Evolutionary conservation across 2,329 filamentous ascomycete genomes (phyloP).

Genomic region (Aspergillus ruber): DNA sequence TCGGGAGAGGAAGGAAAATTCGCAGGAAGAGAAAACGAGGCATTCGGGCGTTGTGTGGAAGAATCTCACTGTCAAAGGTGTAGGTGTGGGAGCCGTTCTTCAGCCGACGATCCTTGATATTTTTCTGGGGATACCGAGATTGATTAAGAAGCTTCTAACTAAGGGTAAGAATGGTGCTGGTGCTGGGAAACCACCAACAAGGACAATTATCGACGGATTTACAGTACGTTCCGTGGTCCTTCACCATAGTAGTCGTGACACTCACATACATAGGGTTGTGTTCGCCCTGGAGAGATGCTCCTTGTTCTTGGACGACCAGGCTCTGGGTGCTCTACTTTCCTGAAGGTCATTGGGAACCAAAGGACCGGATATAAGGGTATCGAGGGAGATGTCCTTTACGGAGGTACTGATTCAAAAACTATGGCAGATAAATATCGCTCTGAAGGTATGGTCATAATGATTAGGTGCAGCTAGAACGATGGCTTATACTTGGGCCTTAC

Average conservation of each 20-base stretch:
- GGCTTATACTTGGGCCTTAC: constrained; percentile 2
- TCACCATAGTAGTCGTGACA: background rate
- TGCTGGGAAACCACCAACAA: constrained; percentile 44
- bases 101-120: constrained; percentile 53
- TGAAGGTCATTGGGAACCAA: constrained; percentile 73
- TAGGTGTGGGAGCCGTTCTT: constrained; percentile 58
- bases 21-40: constrained; percentile 62
- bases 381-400: constrained; percentile 50
- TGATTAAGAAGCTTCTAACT: constrained; percentile 40
- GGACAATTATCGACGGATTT: constrained; percentile 61
- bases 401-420: constrained; percentile 47
- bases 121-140: constrained; percentile 45
- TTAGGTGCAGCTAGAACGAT: background rate
- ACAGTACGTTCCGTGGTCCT: constrained; percentile 29
- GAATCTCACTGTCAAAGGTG: constrained; percentile 62
- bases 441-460: constrained; percentile 27
- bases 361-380: constrained; percentile 55
- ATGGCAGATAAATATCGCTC: constrained; percentile 46
- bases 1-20: constrained; percentile 55
- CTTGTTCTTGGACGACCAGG: constrained; percentile 37
- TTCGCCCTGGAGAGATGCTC: constrained; percentile 35
- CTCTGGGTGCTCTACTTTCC: constrained; percentile 65
- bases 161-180: constrained; percentile 23
- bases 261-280: constrained; percentile 28
- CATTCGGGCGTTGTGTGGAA: constrained; percentile 66